Conservation (phyloP, 805 yeast species). For the Candida anglica region DNA sequence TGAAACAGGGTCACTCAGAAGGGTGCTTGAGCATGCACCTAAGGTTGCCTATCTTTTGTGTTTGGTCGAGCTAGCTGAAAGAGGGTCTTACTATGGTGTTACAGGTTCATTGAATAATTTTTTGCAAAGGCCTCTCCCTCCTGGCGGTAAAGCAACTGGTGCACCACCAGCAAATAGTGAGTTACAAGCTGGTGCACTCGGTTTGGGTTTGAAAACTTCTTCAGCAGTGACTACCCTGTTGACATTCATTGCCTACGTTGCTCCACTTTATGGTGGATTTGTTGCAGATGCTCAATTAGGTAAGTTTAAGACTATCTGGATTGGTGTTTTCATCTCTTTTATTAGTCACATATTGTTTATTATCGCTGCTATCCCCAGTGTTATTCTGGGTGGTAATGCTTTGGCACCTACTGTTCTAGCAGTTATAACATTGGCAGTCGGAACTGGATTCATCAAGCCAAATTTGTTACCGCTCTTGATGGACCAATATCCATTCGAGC, state of each 20-base stretch:
- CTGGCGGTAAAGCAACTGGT: conserved; percentile 43
- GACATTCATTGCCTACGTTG: conserved; percentile 46
- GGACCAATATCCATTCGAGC: conserved; percentile 50
- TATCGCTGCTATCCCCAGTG: conserved; percentile 44
- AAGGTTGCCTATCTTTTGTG: conserved; percentile 47
- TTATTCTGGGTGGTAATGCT: conserved; percentile 31
- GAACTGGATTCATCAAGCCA: conserved; percentile 55
- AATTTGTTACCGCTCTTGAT: conserved; percentile 46
- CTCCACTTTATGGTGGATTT: conserved; percentile 52
- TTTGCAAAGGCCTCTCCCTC: conserved; percentile 48
- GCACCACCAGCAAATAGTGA: conserved; percentile 29
- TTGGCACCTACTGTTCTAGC: conserved; percentile 40
- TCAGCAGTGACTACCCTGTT: conserved; percentile 45
- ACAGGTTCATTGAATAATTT: conserved; percentile 44
- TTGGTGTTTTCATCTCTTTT: conserved; percentile 45
- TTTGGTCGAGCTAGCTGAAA: conserved; percentile 49
- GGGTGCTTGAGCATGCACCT: conserved; percentile 45
- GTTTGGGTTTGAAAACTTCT: conserved; percentile 41
- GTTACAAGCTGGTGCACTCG: conserved; percentile 49
- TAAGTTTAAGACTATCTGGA: conserved; percentile 45
- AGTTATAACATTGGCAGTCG: conserved; percentile 35
- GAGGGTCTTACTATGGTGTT: conserved; percentile 52
- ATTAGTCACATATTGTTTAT: conserved; percentile 45
- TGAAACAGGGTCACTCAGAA: conserved; percentile 24
- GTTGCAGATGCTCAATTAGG: conserved; percentile 48